Conservation (phyloP, 148 eudicot species). For the Chenopodium berlandieri region DNA sequence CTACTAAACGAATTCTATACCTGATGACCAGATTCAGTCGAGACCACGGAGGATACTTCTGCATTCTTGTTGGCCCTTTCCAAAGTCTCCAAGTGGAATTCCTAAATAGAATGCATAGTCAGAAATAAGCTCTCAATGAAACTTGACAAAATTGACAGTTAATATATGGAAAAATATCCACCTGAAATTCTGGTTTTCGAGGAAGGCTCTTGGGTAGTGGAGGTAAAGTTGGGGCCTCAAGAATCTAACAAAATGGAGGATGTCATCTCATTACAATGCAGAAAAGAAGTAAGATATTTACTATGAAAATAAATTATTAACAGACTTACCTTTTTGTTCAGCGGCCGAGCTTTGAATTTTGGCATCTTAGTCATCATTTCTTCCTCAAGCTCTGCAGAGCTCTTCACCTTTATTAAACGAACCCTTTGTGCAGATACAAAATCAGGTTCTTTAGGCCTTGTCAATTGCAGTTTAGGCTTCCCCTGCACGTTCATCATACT, state of each 20-base stretch:
- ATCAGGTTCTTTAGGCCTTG: conserved; percentile 92
- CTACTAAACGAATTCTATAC: conserved; percentile 20
- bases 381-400: conserved; percentile 91
- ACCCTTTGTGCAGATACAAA: conserved; percentile 82
- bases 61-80: conserved; percentile 70
- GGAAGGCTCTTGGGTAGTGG: conserved; percentile 52
- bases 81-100: conserved; percentile 84
- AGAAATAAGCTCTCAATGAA: no score
- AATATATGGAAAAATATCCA: conserved; percentile 13
- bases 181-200: conserved; percentile 78
- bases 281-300: background rate
- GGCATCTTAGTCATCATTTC: conserved; percentile 99
- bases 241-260: background rate
- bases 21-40: conserved; percentile 54
- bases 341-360: conserved; percentile 84
- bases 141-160: no score
- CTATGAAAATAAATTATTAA: background rate
- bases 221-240: background rate
- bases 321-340: conserved; percentile 70
- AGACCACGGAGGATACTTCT: conserved; percentile 67
- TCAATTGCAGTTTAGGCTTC: conserved; percentile 62
- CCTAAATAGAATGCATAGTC: conserved; percentile 32
- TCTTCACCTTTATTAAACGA: conserved; percentile 67
- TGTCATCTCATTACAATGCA: conserved; percentile 2
- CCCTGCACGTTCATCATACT: conserved; percentile 35